Base-by-base conservation (phyloP, 257 asterid species). In the Penstemon newberryi region DNA sequence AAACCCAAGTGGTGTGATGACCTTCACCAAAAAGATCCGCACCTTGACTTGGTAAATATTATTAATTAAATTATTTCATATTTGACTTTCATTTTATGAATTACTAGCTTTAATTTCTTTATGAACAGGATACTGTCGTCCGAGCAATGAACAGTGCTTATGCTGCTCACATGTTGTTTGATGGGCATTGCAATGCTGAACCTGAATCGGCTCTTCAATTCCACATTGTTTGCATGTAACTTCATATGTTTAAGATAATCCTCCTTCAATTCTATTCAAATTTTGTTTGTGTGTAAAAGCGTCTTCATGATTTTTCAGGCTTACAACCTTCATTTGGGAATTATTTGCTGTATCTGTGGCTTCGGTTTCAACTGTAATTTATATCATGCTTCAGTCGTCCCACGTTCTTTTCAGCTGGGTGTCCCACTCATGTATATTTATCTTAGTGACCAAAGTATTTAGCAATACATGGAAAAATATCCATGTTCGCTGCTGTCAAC, bases 1-100 rank as follows among this genome's bases (percentile, higher is more conserved):
- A 85, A 82, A 75, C 99, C 97, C 66, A 81, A 76, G 70, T 94
- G 99, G 99, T 79, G 83, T 74, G 78, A 84, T 50, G 83, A 84
- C 63, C 96, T 91, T 77, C 79, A 82, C 78, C 73, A 53, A 76
- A 83, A 72, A 69, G 73, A 72, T 63, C 71, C 85, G 12, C 73
- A 36, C 42, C 75, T 82, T 75, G 88, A 87, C 80, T 68, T 94
- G 97, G 99, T 94, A 88, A 61, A 59, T 73, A 42, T 75, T 63
- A 9, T 72, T 60, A 58, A 63, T 70, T 66, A 41, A 19, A 67
- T 42, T 50, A 11, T 42, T 25, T 39, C 41, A 10, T 15, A 42
- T 53, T 8, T 36, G 47, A 40, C 39, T 60, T 73, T 65, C 49
- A 60, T 56, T 49, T 43, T 72, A 73, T 73, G 56, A 75, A 67